These are phyloP conservation scores for Colletotrichum tanaceti DNA, from an alignment of 2,329 filamentous ascomycete species.

Conservation along the genomic window DNA sequence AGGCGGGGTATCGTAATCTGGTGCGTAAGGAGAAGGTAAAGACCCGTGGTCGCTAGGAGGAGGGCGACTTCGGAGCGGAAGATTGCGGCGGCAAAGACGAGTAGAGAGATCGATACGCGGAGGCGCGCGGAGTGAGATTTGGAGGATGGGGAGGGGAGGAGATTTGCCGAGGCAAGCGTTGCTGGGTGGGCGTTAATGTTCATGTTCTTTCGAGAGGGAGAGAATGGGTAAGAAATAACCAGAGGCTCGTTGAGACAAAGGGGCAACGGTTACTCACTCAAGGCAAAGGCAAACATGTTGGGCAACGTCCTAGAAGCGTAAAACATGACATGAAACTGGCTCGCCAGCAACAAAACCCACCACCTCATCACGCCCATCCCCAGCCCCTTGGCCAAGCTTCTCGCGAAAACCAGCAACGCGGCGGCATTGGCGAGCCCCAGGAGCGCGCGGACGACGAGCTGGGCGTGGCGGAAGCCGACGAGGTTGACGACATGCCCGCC, in stretches of 20 bases:
- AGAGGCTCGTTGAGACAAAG: not conserved
- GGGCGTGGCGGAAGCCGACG: conserved; percentile 66
- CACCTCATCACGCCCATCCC: conserved; percentile 77
- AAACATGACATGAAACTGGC: conserved; percentile 93
- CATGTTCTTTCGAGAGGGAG: not conserved
- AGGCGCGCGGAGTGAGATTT: conserved; percentile 57
- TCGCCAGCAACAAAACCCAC: conserved; percentile 81
- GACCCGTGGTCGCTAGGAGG: conserved; percentile 75
- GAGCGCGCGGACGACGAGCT: conserved; percentile 76
- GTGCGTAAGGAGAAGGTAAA: conserved; percentile 70
- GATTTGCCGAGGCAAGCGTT: conserved; percentile 70
- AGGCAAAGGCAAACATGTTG: conserved; percentile 94
- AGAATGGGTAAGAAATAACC: no score
- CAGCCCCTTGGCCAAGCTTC: conserved; percentile 73
- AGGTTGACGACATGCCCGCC: conserved; percentile 73
- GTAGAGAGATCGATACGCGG: conserved; percentile 75
- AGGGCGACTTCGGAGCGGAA: conserved; percentile 93
- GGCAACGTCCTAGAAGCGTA: conserved; percentile 93
- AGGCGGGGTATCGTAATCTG: conserved; percentile 68
- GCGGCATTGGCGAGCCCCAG: conserved; percentile 81
- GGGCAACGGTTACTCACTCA: conserved; percentile 69
- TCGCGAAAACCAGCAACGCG: conserved; percentile 74
- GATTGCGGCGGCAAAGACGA: conserved; percentile 83
- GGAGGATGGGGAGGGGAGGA: conserved; percentile 51
- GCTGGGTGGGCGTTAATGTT: conserved; percentile 56